Evolutionary conservation across 106 monocot species (phyloP), one percentile per base, ranked within the genome.

Genomic region (Dioscorea alata): DNA sequence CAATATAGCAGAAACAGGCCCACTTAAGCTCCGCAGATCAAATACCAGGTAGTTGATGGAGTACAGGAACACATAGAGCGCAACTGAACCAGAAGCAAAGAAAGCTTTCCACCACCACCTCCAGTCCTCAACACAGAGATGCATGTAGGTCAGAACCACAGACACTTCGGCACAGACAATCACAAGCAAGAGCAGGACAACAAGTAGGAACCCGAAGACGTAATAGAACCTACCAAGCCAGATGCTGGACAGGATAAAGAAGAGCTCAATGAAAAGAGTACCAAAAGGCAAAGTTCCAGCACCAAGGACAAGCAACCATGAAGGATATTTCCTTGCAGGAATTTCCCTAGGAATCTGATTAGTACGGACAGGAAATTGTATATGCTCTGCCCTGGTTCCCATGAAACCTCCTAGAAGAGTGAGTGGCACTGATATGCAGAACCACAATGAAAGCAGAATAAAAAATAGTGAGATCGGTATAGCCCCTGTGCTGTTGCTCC

Each of bases 81-180:
- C 81, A 33, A 84, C 88, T 3, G 84, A 84, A 12, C 84, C 88
- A 28, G 84, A 84, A 8, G 88, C 84, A 64, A 76, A 84, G 78
- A 88, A 88, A 53, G 84, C 69, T 56, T 88, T 88, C 88, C 88
- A 88, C 88, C 88, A 88, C 88, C 88, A 88, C 73, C 78, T 84
- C 84, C 81, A 88, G 70, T 88, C 81, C 75, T 84, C 88, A 64
- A 88, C 84, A 21, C 88, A 84, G 13, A 88, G 84, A 68, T 81
- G 81, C 88, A 88, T 88, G 60, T 84, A 88, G 8, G 88, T 88
- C 33, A 88, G 73, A n/a, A 88, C 84, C 7, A 84, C 84, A 20
- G 88, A 84, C 0, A 88, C 84, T 59, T 88, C 84, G n/a, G 84
- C 81, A 51, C 84, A 88, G 61, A 88, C 84, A 31, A 79, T 61